phyloP scores from a whole-genome alignment of 1,284 basidiomycete species.

The Mycena sp. region DNA sequence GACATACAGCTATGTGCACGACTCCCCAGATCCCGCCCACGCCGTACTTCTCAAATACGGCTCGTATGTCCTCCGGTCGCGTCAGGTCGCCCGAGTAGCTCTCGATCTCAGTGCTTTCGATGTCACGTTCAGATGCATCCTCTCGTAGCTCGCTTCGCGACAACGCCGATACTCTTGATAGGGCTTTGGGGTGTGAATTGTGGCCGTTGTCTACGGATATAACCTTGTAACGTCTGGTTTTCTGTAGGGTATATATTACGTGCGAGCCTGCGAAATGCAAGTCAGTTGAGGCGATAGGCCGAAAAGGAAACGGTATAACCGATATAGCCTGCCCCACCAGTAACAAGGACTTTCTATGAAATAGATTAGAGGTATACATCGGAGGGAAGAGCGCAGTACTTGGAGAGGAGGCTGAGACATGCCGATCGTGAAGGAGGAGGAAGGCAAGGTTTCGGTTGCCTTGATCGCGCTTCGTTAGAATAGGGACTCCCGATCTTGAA shows the following conservation, averaged over 20 bases:
- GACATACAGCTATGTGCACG: slow-evolving; percentile 90
- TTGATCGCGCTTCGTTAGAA: background rate
- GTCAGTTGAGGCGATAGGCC: slow-evolving; percentile 26
- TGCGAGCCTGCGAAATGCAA: slow-evolving; percentile 78
- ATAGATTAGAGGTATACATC: background rate
- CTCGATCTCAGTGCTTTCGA: slow-evolving; percentile 77
- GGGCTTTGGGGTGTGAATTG: slow-evolving; percentile 85
- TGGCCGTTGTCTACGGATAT: slow-evolving; percentile 94
- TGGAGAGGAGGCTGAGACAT: slow-evolving; percentile 25
- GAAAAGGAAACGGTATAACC: slow-evolving; percentile 52
- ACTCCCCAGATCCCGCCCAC: slow-evolving; percentile 98
- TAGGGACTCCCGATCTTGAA: background rate
- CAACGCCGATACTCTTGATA: slow-evolving; percentile 81
- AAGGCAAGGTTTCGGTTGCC: background rate
- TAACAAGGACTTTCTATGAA: slow-evolving; percentile 77
- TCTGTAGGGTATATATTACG: slow-evolving; percentile 86
- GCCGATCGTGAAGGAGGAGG: background rate
- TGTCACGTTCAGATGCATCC: slow-evolving; percentile 70
- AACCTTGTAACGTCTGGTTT: slow-evolving; percentile 90
- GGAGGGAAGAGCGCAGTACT: background rate
- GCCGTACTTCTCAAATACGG: slow-evolving; percentile 85
- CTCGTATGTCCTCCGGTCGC: slow-evolving; percentile 72
- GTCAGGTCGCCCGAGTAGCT: slow-evolving; percentile 81
- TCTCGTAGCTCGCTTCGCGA: slow-evolving; percentile 75
- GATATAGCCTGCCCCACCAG: slow-evolving; percentile 88